Percentiles rank a stretch among this genome's conserved stretches.
These are phyloP conservation scores for Talaromyces sp. DNA, from an alignment of 2,329 filamentous ascomycete genomes.

Conservation along the genomic window DNA sequence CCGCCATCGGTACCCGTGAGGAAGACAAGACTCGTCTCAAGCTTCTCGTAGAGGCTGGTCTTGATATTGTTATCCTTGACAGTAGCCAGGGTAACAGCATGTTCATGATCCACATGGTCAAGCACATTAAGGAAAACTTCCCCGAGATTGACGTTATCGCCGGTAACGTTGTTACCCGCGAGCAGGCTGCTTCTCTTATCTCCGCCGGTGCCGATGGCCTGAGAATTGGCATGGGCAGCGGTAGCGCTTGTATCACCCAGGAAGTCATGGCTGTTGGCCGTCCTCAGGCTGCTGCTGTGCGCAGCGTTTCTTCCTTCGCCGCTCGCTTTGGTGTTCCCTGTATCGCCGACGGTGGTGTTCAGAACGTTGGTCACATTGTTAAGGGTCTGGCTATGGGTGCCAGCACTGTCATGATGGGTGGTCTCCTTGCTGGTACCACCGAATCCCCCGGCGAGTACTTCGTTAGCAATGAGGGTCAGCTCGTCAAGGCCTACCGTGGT, in stretches of 20 bases:
- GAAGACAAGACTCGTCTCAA: constrained; percentile 86
- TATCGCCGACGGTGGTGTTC: constrained; percentile 96
- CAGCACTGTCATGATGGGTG: constrained; percentile 98
- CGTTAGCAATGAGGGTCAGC: constrained; percentile 92
- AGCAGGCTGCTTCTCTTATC: constrained; percentile 91
- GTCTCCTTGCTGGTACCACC: constrained; percentile 92
- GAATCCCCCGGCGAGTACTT: constrained; percentile 97
- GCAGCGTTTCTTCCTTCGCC: constrained; percentile 85
- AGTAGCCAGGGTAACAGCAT: constrained; percentile 98
- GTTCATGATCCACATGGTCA: constrained; percentile 98
- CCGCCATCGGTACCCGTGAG: constrained; percentile 90
- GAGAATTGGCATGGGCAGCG: constrained; percentile 98
- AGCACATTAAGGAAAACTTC: constrained; percentile 87
- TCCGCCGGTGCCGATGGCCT: constrained; percentile 93
- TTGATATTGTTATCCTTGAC: constrained; percentile 94
- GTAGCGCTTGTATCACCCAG: constrained; percentile 97
- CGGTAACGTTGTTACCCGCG: constrained; percentile 96
- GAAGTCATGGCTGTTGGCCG: constrained; percentile 99
- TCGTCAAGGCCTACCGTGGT: constrained; percentile 98
- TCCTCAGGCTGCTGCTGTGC: constrained; percentile 91
- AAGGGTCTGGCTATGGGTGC: constrained; percentile 95
- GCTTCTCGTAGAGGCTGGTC: constrained; percentile 88
- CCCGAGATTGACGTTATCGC: constrained; percentile 91
- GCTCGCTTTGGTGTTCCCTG: constrained; percentile 93
- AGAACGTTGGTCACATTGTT: constrained; percentile 98